phyloP scores from a whole-genome alignment of 2,329 filamentous ascomycete species.

The Paracorniculantispora psalliotae region DNA sequence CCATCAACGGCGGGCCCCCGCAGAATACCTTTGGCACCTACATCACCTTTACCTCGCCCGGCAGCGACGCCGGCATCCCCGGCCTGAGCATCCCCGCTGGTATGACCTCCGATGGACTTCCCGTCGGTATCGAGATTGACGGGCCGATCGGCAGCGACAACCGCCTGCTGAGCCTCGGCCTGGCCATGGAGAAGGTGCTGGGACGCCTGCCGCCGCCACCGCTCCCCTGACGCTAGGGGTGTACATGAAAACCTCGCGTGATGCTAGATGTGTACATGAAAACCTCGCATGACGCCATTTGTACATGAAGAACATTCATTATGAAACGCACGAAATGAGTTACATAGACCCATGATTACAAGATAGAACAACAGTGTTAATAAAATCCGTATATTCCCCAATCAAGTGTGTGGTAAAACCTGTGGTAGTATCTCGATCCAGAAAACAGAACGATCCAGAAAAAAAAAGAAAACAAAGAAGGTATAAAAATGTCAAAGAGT shows the following conservation, averaged over 20 bases:
- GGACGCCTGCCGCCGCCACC: conserved; percentile 14
- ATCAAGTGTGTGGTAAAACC: too few relatives aligned
- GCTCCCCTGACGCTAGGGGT: background rate
- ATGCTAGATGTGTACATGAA: too few relatives aligned
- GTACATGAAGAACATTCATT: too few relatives aligned
- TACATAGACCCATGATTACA: background rate
- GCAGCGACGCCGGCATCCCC: conserved; percentile 17
- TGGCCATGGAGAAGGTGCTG: conserved; percentile 15
- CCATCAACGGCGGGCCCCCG: conserved; percentile 17
- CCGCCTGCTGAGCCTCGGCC: conserved; percentile 13
- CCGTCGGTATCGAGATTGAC: conserved; percentile 17
- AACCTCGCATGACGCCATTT: too few relatives aligned
- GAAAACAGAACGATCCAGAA: background rate
- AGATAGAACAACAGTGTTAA: too few relatives aligned
- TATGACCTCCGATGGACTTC: conserved; percentile 10
- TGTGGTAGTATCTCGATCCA: background rate
- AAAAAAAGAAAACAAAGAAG: background rate
- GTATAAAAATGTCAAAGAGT: background rate
- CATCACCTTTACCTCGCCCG: conserved; percentile 13
- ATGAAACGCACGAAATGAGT: too few relatives aligned
- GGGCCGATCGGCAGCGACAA: conserved; percentile 16
- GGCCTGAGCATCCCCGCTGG: conserved; percentile 17
- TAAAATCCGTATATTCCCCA: too few relatives aligned
- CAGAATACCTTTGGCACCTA: conserved; percentile 14
- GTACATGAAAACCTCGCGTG: too few relatives aligned